phyloP scores from a whole-genome alignment of 768 basidiomycete species.

The Rhodotorula taiwanensis region DNA sequence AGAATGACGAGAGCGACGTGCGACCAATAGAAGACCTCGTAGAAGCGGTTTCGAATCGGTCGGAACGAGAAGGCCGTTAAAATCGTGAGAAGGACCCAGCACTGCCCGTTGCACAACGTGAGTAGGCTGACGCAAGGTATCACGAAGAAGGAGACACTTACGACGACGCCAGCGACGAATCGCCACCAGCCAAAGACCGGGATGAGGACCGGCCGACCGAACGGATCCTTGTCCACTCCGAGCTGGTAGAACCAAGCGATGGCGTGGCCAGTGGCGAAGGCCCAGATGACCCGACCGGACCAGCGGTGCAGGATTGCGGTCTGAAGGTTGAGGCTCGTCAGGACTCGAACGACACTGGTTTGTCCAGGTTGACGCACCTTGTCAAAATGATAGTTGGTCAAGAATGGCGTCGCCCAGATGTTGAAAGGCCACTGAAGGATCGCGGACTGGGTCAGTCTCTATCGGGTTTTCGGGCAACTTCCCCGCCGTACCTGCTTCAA shows the following conservation, averaged over 20 bases:
- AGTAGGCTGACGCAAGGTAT: neutral
- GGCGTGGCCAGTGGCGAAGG: conserved; percentile 57
- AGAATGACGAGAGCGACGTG: conserved; percentile 61
- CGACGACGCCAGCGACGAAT: conserved; percentile 59
- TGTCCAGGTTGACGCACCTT: conserved; percentile 44
- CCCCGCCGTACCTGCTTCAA: conserved; percentile 54
- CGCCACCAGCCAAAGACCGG: conserved; percentile 57
- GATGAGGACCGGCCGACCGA: conserved; percentile 44
- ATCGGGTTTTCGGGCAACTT: too few species aligned
- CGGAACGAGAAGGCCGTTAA: conserved; percentile 53
- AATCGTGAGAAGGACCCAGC: conserved; percentile 54
- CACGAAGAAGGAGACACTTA: conserved; percentile 29
- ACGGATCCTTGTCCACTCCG: conserved; percentile 49
- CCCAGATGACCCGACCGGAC: conserved; percentile 59
- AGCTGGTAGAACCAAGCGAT: conserved; percentile 65
- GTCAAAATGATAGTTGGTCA: conserved; percentile 65
- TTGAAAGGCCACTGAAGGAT: conserved; percentile 60
- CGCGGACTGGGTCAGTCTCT: too few species aligned
- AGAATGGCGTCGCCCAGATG: conserved; percentile 58
- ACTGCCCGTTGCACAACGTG: conserved; percentile 48
- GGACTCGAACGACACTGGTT: neutral
- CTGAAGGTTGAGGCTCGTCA: conserved; percentile 2
- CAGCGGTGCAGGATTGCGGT: conserved; percentile 65
- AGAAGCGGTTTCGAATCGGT: conserved; percentile 53
- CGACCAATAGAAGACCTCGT: conserved; percentile 60